Evolutionary conservation across 2,329 filamentous ascomycete genomes (phyloP), one percentile per base, ranked within the genome.

Genomic region (Fusarium gaditjirri): DNA sequence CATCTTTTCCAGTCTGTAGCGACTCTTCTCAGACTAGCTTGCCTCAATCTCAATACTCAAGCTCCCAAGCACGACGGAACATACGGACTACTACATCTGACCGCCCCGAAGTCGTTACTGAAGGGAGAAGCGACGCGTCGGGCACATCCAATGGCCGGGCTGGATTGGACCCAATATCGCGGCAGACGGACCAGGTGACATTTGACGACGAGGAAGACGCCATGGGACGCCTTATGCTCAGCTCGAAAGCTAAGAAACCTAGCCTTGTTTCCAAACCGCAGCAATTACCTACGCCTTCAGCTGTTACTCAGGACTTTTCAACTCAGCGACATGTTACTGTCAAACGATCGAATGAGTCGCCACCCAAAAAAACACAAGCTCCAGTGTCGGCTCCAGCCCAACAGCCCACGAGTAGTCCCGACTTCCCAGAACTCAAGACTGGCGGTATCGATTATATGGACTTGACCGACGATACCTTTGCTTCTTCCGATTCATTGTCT

Each of bases 171-270:
- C 60, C 73, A 67, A 73, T 55, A 57, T 73, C 57, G 58, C 63
- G 65, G 70, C 75, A 78, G 68, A 70, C 70, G 46, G 75, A 77
- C 62, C 71, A 78, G 74, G 74, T 75, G 66, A 76, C 65, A 46
- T 53, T 69, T 41, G 77, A 69, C 58, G 77, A 68, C 65, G 75
- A 77, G 64, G 75, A 78, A 65, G 78, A 77, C 66, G 81, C 69
- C 43, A 88, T 88, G 86, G 85, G 83, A 33, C 81, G 81, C 50
- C 75, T 86, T 53, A 82, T 81, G 19, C 82, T 84, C 11, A 83
- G 79, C 47, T 80, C 81, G n/a, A 84, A 81, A 68, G 78, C 82
- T 9, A 87, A 82, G 70, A 85, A 83, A 63, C 84, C 84, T 10
- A 82, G 81, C 33, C 81, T 88, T 31, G 68, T 85, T 27, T 79